Base-by-base conservation (phyloP, 495 filamentous ascomycete genomes). In the Penicillium atrosanguineum region DNA sequence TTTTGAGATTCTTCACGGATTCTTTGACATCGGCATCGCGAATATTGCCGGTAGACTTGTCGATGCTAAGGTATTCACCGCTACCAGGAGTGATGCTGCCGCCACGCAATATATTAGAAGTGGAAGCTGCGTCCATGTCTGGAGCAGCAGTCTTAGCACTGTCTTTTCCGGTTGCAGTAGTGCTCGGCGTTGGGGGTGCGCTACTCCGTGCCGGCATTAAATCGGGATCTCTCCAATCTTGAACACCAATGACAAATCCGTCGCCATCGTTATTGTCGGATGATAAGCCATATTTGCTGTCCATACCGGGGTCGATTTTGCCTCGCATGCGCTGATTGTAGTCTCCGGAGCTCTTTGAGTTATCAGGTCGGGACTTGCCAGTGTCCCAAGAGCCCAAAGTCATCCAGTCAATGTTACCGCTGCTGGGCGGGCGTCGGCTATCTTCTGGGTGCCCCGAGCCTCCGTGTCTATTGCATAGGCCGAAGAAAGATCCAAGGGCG, bases 171-270 rank as follows among this genome's bases (percentile, higher is more conserved):
- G 46, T 65, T 20, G 37, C 26, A 23, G 52, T 51, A 46, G 44
- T 67, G 57, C 60, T 71, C 15, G 64, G 55, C 18, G 52, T 69
- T 53, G 50, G 49, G 31, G 68, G 55, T 7, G 60, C 55, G 19
- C 67, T 72, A 46, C 54, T 63, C 41, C 70, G 72, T 9, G 70
- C 54, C 28, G 68, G 64, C 43, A 90, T 79, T 16, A 95, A 73
- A 62, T 95, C 90, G 4, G 89, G 87, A 62, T 95, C 91, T 50
- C 90, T 84, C 91, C 91, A 95, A 59, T 96, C 91, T 55, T 96
- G 90, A 12, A 95, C 86, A 3, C 91, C 91, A 64, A 95, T 96
- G n/a, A 89, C 83, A 67, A 95, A 96, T 48, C 81, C 84, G 69
- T 92, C 89, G 7, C 72, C 77, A 39, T 77, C 67, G 28, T 57